phyloP scores from a whole-genome alignment of 495 filamentous ascomycete genomes.

The Aspergillus egyptiacus region DNA sequence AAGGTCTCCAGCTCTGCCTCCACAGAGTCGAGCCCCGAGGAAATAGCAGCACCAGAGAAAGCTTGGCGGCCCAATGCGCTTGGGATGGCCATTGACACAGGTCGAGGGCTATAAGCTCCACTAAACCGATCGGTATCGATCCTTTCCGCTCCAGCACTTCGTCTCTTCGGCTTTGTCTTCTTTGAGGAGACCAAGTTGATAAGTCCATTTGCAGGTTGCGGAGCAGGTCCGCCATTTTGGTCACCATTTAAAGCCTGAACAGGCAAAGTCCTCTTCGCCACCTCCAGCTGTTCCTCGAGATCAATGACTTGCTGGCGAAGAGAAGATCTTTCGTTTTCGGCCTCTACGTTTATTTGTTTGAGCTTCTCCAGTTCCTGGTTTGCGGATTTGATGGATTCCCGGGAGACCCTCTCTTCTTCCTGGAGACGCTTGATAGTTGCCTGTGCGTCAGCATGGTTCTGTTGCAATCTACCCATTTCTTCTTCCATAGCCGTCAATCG shows the following conservation, averaged over 20 bases:
- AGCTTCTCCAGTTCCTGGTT: conserved; percentile 72
- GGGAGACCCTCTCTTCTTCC: conserved; percentile 78
- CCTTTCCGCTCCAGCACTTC: conserved; percentile 87
- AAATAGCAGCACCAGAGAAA: conserved; percentile 62
- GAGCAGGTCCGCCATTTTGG: conserved; percentile 57
- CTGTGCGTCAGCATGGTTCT: conserved; percentile 76
- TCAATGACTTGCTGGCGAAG: conserved; percentile 83
- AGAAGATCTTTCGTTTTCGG: conserved; percentile 75
- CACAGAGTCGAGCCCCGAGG: conserved; percentile 76
- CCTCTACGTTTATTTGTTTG: conserved; percentile 59
- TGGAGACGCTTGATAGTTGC: conserved; percentile 87
- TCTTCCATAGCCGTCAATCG: conserved; percentile 82
- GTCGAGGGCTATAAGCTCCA: conserved; percentile 85
- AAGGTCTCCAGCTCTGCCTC: conserved; percentile 91
- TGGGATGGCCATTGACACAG: conserved; percentile 86
- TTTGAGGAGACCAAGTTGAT: conserved; percentile 97
- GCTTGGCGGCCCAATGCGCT: conserved; percentile 58
- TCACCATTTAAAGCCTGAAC: conserved; percentile 56
- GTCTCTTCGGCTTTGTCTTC: conserved; percentile 93
- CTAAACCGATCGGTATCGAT: conserved; percentile 80
- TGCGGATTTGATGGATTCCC: conserved; percentile 68
- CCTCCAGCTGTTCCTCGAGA: conserved; percentile 86
- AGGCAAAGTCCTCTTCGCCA: conserved; percentile 65
- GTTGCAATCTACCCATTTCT: conserved; percentile 88
- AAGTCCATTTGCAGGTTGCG: conserved; percentile 61